Conservation (phyloP, 768 basidiomycete species). For the Mycena chlorophos region DNA sequence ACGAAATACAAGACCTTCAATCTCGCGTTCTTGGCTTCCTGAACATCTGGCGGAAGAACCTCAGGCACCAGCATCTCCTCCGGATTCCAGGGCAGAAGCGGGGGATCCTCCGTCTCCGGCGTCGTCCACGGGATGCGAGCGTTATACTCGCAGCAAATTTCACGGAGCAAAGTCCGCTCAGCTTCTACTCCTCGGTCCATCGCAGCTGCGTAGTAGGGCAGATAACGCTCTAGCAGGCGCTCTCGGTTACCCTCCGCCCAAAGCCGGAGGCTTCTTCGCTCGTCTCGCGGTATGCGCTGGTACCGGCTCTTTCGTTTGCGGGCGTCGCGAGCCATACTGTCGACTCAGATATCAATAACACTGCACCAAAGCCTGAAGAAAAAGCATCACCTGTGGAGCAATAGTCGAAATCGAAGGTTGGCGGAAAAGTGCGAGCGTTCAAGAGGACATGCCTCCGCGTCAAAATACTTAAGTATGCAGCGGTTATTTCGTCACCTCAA, state of each 20-base stretch:
- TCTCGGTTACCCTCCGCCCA: conserved; percentile 7
- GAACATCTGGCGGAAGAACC: not conserved
- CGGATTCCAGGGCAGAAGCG: not conserved
- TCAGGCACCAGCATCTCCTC: not conserved
- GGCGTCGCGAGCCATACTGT: too few species aligned
- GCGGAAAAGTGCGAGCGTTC: too few species aligned
- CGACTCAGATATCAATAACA: too few species aligned
- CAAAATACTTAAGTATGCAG: too few species aligned
- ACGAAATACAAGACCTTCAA: not conserved
- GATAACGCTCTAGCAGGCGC: not conserved
- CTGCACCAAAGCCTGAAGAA: too few species aligned
- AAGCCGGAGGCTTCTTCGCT: not conserved
- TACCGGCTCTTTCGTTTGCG: too few species aligned
- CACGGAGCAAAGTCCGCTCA: not conserved
- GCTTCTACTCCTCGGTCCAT: not conserved
- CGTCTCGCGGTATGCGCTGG: not conserved
- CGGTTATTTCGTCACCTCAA: too few species aligned
- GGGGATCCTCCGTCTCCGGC: conserved; percentile 1
- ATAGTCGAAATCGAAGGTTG: too few species aligned
- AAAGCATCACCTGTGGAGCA: too few species aligned
- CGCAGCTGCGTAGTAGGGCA: not conserved
- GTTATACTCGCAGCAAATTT: conserved; percentile 3
- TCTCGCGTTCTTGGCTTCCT: not conserved
- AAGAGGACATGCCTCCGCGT: too few species aligned
- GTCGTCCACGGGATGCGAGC: not conserved